Percentiles rank a stretch among this genome's conserved stretches.
Evolutionary conservation across 2,329 filamentous ascomycete species (phyloP).

Genomic region (Calonectria pseudoreteaudii): DNA sequence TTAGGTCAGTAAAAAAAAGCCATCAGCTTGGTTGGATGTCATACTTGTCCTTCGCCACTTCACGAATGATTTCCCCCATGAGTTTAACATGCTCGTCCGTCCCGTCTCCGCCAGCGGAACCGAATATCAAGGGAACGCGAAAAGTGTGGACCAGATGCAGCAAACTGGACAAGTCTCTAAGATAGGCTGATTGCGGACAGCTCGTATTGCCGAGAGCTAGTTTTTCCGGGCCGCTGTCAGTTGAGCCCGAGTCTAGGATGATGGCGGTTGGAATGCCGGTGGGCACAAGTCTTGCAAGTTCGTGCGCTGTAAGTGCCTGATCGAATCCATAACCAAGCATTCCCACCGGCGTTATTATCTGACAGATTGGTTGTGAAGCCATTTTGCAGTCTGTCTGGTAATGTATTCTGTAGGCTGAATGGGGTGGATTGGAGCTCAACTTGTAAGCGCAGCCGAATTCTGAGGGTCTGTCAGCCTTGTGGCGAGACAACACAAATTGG

Average conservation of each 20-base stretch:
- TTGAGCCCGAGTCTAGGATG: constrained; percentile 51
- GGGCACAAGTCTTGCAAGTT: constrained; percentile 42
- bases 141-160: constrained; percentile 48
- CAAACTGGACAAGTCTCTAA: constrained; percentile 55
- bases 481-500: background rate
- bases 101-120: constrained; percentile 61
- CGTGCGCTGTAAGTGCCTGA: constrained; percentile 41
- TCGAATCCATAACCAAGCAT: constrained; percentile 63
- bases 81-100: constrained; percentile 56
- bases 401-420: background rate
- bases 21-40: accelerated
- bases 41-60: constrained; percentile 30
- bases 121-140: constrained; percentile 54
- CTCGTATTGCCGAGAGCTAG: constrained; percentile 55
- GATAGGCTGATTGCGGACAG: constrained; percentile 53
- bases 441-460: background rate
- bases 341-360: constrained; percentile 59
- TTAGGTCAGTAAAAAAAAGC: background rate
- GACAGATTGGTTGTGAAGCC: constrained; percentile 42
- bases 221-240: constrained; percentile 54
- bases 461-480: background rate
- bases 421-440: background rate
- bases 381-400: background rate
- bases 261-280: constrained; percentile 48
- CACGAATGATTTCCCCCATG: constrained; percentile 53